phyloP scores from a whole-genome alignment of 2,329 filamentous ascomycete species.

The Torrubiella hemipterigena region DNA sequence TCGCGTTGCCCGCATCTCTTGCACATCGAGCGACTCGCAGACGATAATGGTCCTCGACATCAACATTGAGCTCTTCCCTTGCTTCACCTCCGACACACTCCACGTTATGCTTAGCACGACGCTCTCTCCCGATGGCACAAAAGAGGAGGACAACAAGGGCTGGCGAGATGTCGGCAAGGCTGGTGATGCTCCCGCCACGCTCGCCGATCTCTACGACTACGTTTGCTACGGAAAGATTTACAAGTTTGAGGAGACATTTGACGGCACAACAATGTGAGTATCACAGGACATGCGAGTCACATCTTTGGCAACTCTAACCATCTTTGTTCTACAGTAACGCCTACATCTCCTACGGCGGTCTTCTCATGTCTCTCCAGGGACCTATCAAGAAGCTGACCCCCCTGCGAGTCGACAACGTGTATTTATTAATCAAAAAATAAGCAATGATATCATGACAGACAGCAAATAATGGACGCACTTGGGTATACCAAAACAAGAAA shows the following conservation, averaged over 20 bases:
- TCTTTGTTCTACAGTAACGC: constrained; percentile 54
- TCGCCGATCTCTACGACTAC: constrained; percentile 76
- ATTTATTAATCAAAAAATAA: constrained; percentile 87
- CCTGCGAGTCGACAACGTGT: constrained; percentile 84
- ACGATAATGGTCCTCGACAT: constrained; percentile 80
- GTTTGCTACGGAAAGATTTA: constrained; percentile 85
- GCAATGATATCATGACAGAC: too few species aligned
- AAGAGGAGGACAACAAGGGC: constrained; percentile 61
- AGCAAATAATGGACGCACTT: too few species aligned
- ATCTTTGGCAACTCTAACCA: constrained; percentile 1
- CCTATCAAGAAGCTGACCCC: constrained; percentile 93
- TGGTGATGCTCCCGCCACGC: constrained; percentile 41
- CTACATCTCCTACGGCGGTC: constrained; percentile 85
- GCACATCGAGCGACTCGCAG: constrained; percentile 60
- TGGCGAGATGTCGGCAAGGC: constrained; percentile 65
- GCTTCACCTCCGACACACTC: constrained; percentile 60
- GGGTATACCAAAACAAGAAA: too few species aligned
- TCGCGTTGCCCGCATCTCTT: constrained; percentile 77
- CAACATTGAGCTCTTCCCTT: constrained; percentile 85
- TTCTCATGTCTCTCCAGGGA: constrained; percentile 82
- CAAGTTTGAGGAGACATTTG: constrained; percentile 68
- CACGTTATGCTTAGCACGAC: constrained; percentile 76
- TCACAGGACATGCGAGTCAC: constrained; percentile 4
- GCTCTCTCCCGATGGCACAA: constrained; percentile 73
- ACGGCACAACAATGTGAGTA: constrained; percentile 68